A percentile compares a stretch with the other conserved stretches of the same genome.
Conservation (phyloP, 2,329 filamentous ascomycete genomes). For the Ophioceras dolichostomum region DNA sequence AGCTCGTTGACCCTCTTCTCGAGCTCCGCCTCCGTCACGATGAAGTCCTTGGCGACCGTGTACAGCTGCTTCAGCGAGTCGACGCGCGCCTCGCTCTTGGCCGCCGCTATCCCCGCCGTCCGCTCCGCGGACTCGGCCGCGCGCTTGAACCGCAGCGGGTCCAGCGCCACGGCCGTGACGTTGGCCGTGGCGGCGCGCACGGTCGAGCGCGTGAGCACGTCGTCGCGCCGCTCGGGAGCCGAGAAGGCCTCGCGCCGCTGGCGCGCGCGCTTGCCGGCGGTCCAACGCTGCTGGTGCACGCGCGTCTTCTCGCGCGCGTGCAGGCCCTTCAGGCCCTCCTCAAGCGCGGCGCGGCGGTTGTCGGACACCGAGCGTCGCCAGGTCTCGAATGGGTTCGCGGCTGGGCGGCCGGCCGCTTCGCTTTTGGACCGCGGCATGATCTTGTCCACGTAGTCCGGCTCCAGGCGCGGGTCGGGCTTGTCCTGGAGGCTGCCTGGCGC, state of each 20-base stretch:
- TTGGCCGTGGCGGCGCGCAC: constrained; percentile 39
- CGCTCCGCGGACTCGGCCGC: constrained; percentile 29
- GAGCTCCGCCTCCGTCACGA: constrained; percentile 69
- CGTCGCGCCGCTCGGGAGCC: constrained; percentile 62
- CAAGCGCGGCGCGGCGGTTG: constrained; percentile 57
- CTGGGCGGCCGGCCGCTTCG: constrained; percentile 19
- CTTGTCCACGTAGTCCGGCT: constrained; percentile 40
- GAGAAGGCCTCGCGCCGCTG: constrained; percentile 32
- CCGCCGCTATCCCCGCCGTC: constrained; percentile 28
- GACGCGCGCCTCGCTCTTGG: constrained; percentile 46
- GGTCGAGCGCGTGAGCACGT: constrained; percentile 60
- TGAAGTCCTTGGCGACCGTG: constrained; percentile 77
- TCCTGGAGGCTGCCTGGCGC: constrained; percentile 18
- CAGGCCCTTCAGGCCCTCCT: constrained; percentile 57
- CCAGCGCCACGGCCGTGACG: constrained; percentile 39
- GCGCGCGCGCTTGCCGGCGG: constrained; percentile 1
- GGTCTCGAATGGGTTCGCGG: constrained; percentile 25
- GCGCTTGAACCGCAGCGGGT: constrained; percentile 49
- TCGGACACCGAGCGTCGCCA: constrained; percentile 69
- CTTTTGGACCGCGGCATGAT: constrained; percentile 43
- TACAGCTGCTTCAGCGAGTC: constrained; percentile 79
- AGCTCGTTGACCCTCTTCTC: constrained; percentile 58
- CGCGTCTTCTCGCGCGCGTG: constrained; percentile 47
- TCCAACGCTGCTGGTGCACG: constrained; percentile 18
- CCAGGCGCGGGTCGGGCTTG: constrained; percentile 1